Base-by-base conservation (phyloP, 129 eudicot species). In the Chrysanthemum makinoi region DNA sequence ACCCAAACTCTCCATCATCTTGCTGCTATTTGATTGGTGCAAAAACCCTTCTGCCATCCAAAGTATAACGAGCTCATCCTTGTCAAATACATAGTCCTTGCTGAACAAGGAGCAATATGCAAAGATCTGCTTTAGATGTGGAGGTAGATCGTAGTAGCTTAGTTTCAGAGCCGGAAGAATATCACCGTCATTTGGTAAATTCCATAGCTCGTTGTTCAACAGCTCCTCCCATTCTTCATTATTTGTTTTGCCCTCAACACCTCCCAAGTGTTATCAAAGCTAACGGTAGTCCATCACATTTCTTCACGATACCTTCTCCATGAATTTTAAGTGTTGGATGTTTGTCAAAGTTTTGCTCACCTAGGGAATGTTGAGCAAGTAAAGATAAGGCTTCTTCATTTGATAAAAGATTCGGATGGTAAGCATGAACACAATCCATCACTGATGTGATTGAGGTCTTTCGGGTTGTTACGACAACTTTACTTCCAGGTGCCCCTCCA, bases 1-100 rank as follows among this genome's bases (percentile, higher is more conserved):
- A n/a, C 83, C 87, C 2, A 71, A 51, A 51, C 66, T 73, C 68
- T 83, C 87, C 72, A 76, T 75, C 18, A 62, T 24, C 65, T 75
- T 75, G 18, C 46, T 51, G 30, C n/a, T 35, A 6, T 39, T 62
- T 52, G 72, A 26, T 12, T 16, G 19, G 9, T 71, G 24, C 65
- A 80, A 62, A n/a, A 73, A 73, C 18, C 88, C 85, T 57, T 70
- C 75, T 2, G 75, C 75, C 57, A 71, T 20, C 75, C 75, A 71
- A 4, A 57, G 12, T 12, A 57, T 10, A n/a, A 71, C 66, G 3
- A 58, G 39, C 15, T 43, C 44, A 6, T 71, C 10, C 66, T 20
- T 44, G 10, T 71, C 10, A 22, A 68, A 49, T 8, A 15, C 17
- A 26, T 64, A 64, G 44, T 64, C 33, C 57, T 52, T 52, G 2